A percentile compares a stretch with the other conserved stretches of the same genome.
Evolutionary conservation across 2,329 filamentous ascomycete species (phyloP).

Genomic region (Plenodomus biglobosus): DNA sequence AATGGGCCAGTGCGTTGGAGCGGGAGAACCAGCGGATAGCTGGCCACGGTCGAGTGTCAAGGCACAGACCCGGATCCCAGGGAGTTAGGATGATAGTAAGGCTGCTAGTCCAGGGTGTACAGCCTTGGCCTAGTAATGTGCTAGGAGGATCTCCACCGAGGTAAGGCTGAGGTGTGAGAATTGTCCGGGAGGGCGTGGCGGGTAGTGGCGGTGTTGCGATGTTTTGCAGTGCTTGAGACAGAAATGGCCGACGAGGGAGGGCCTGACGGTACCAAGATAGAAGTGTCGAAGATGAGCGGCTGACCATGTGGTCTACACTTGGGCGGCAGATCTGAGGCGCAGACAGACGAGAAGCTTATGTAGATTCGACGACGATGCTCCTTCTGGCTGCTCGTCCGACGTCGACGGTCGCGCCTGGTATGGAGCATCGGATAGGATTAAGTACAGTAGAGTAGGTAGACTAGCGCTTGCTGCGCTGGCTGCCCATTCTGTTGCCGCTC

Average conservation of each 20-base stretch:
- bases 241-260: constrained; percentile 32
- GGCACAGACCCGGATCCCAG: constrained; percentile 31
- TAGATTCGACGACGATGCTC: constrained; percentile 25
- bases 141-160: constrained; percentile 34
- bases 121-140: constrained; percentile 36
- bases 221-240: constrained; percentile 36
- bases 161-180: constrained; percentile 41
- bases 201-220: constrained; percentile 41
- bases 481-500: constrained; percentile 29
- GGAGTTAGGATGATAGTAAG: constrained; percentile 30
- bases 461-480: constrained; percentile 31
- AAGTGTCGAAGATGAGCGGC: constrained; percentile 17
- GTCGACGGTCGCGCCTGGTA: constrained; percentile 20
- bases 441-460: constrained; percentile 16
- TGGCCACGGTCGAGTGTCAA: constrained; percentile 35
- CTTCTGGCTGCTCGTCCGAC: constrained; percentile 19
- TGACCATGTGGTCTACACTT: constrained; percentile 13
- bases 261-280: constrained; percentile 35
- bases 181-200: constrained; percentile 36
- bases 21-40: constrained; percentile 27
- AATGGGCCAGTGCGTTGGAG: constrained; percentile 34
- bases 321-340: constrained; percentile 32
- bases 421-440: constrained; percentile 21
- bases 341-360: constrained; percentile 30
- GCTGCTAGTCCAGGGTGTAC: constrained; percentile 36